Evolutionary conservation across 352 stramenopile genomes (phyloP).

Genomic region (Pythium diclinum): DNA sequence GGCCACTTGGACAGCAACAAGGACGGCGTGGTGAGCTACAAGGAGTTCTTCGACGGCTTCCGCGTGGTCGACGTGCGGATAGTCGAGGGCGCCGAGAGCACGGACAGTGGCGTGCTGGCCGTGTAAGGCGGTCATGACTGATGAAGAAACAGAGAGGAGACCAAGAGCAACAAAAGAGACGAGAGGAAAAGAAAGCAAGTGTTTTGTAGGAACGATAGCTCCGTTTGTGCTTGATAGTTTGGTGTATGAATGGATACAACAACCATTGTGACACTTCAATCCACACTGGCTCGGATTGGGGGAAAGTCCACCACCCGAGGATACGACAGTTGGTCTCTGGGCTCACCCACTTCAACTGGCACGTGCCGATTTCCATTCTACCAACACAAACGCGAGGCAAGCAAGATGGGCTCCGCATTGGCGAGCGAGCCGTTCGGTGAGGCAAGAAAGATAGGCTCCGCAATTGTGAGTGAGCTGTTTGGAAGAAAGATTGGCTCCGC

Average conservation of each 20-base stretch:
- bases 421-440: not conserved
- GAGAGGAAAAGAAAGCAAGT: not conserved
- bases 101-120: constrained; percentile 1
- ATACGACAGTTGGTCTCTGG: not conserved
- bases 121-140: not conserved
- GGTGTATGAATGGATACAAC: not conserved
- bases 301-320: not conserved
- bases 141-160: not conserved
- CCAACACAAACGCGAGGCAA: not conserved
- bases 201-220: not conserved
- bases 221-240: not conserved
- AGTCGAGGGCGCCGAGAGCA: constrained; percentile 16
- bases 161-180: not conserved
- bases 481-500: not conserved
- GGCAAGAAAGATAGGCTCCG: too few relatives aligned
- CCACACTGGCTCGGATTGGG: not conserved
- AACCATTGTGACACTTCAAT: not conserved
- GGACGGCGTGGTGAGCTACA: constrained; percentile 91
- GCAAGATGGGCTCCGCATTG: not conserved
- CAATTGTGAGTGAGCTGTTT: not conserved
- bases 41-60: constrained; percentile 93
- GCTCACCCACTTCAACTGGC: not conserved
- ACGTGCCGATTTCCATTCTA: not conserved
- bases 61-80: constrained; percentile 78
- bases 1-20: constrained; percentile 86